Conservation (phyloP, 2,329 filamentous ascomycete genomes). For the Septoria linicola region DNA sequence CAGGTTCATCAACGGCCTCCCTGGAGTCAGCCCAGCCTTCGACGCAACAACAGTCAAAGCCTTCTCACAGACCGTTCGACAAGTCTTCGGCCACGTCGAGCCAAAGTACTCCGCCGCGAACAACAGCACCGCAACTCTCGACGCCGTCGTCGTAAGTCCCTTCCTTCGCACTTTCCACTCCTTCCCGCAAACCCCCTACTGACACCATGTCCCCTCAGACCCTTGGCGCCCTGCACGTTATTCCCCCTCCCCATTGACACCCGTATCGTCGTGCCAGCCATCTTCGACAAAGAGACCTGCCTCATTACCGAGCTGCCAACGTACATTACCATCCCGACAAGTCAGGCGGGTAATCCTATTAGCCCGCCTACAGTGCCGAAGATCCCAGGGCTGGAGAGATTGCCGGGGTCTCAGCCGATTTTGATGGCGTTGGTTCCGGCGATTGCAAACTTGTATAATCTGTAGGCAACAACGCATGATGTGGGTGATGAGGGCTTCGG, state of each 20-base stretch:
- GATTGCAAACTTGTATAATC: constrained; percentile 1
- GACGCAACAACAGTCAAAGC: constrained; percentile 7
- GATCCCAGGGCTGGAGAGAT: constrained; percentile 5
- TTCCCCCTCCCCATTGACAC: constrained; percentile 3
- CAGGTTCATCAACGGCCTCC: constrained; percentile 13
- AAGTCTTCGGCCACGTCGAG: constrained; percentile 7
- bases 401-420: constrained; percentile 7
- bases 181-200: too few species aligned
- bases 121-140: constrained; percentile 9
- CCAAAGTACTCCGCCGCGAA: constrained; percentile 1
- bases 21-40: constrained; percentile 6
- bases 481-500: too few species aligned
- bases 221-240: constrained; percentile 6
- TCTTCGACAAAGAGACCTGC: constrained; percentile 11
- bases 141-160: constrained; percentile 9
- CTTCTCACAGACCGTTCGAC: constrained; percentile 7
- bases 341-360: constrained; percentile 8
- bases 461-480: too few species aligned
- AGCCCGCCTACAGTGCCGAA: constrained; percentile 4
- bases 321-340: constrained; percentile 3
- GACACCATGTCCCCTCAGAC: neutral
- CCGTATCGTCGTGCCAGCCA: constrained; percentile 10
- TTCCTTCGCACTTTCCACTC: too few species aligned
- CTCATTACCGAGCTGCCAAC: constrained; percentile 6
- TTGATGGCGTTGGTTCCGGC: constrained; percentile 5